A percentile compares a stretch with the other conserved stretches of the same genome.
Conservation (phyloP, 1,284 basidiomycete genomes). For the Somion occarium region DNA sequence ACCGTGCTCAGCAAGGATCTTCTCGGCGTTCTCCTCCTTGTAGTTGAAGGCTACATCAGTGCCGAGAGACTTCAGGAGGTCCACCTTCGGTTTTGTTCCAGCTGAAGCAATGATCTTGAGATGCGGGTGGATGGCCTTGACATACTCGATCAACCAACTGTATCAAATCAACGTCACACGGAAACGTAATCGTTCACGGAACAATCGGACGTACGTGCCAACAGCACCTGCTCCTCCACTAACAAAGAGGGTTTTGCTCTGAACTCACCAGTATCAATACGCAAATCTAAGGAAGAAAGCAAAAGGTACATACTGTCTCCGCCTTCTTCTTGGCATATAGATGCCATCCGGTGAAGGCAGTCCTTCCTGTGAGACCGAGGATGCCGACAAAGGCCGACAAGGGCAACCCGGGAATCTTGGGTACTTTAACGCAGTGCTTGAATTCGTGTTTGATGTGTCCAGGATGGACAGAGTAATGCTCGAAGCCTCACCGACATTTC, state of each 20-base stretch:
- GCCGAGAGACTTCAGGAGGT: conserved; percentile 48
- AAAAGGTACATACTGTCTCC: conserved; percentile 23
- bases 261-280: background rate
- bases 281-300: background rate
- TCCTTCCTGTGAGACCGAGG: conserved; percentile 27
- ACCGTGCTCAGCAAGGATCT: conserved; percentile 45
- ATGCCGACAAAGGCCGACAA: conserved; percentile 25
- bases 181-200: background rate
- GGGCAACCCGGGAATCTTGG: conserved; percentile 17
- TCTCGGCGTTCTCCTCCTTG: conserved; percentile 40
- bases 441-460: background rate
- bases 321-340: conserved; percentile 24
- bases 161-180: background rate
- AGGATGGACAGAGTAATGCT: conserved; percentile 9
- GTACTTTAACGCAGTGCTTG: conserved; percentile 14
- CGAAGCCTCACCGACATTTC: background rate
- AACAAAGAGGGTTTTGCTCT: conserved; percentile 54
- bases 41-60: conserved; percentile 62
- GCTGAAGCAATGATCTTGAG: conserved; percentile 60
- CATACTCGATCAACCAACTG: conserved; percentile 12
- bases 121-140: conserved; percentile 9
- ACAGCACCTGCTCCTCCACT: conserved; percentile 50
- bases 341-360: conserved; percentile 34
- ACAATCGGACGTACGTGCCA: conserved; percentile 20
- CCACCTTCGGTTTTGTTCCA: conserved; percentile 56